Percentiles rank a stretch among this genome's conserved stretches.
Conservation (phyloP, 2,329 filamentous ascomycete species). For the Neonectria faginata region DNA sequence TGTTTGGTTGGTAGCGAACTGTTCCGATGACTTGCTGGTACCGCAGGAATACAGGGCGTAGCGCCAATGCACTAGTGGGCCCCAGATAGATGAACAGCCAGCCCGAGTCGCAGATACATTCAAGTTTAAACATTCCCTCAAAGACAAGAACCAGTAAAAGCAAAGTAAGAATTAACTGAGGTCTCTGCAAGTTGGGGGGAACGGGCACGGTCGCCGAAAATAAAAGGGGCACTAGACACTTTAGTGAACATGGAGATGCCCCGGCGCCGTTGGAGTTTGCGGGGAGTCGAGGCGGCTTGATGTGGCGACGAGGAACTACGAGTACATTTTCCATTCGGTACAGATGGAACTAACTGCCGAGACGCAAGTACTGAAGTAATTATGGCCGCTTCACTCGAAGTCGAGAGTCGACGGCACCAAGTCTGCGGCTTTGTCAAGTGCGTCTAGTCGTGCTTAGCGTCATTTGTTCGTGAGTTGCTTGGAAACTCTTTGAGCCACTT, state of each 20-base stretch:
- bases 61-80: not conserved
- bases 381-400: slow-evolving; percentile 5
- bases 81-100: not conserved
- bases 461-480: not conserved
- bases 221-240: not conserved
- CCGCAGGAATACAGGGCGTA: not conserved
- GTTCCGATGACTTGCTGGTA: not conserved
- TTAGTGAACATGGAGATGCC: not conserved
- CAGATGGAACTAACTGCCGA: slow-evolving; percentile 7
- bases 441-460: not conserved
- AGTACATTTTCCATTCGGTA: not conserved
- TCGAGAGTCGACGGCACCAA: not conserved
- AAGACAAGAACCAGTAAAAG: not conserved
- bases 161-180: not conserved
- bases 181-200: not conserved
- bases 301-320: not conserved
- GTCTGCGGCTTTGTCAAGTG: not conserved
- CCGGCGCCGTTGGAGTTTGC: slow-evolving; percentile 1
- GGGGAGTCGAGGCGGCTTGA: not conserved
- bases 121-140: not conserved
- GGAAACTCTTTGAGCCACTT: not conserved
- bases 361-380: too few relatives aligned
- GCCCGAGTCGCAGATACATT: not conserved
- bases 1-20: not conserved
- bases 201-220: not conserved